phyloP scores from a whole-genome alignment of 352 stramenopile species.

The Blastocystis hominis region DNA sequence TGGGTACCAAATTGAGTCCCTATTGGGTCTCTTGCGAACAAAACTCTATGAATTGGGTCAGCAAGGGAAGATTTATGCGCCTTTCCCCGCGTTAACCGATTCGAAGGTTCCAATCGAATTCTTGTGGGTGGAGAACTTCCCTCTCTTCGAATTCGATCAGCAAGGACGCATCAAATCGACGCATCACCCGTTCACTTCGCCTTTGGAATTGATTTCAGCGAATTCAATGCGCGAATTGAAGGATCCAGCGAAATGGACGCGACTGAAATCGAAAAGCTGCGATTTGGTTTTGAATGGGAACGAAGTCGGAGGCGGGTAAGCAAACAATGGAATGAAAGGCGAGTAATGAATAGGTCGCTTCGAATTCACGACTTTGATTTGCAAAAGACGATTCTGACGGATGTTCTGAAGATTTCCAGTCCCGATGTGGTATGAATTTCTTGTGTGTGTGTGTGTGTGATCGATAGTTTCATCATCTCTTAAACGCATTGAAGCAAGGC shows the following conservation, averaged over 20 bases:
- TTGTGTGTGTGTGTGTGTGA: neutral
- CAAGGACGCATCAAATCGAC: conserved; percentile 67
- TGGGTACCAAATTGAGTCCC: neutral
- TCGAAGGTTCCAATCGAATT: neutral
- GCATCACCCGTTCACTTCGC: conserved; percentile 74
- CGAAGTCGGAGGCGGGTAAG: conserved; percentile 69
- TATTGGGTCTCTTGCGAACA: neutral
- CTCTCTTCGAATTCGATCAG: conserved; percentile 71
- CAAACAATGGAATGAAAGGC: conserved; percentile 45
- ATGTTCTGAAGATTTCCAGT: neutral
- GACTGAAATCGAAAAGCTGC: conserved; percentile 75
- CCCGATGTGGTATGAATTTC: neutral
- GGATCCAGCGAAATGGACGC: conserved; percentile 62
- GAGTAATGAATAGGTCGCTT: conserved; percentile 71
- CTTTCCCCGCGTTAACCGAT: neutral
- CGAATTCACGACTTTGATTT: conserved; percentile 68
- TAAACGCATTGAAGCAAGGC: conserved; percentile 71
- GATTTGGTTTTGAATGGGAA: conserved; percentile 75
- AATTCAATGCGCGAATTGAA: conserved; percentile 67
- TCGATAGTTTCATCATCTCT: conserved; percentile 69
- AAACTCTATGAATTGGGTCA: neutral
- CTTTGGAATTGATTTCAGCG: conserved; percentile 61
- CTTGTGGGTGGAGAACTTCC: conserved; percentile 72
- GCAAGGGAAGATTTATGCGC: neutral
- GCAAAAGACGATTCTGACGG: conserved; percentile 11